Percentiles rank a stretch among this genome's conserved stretches.
Evolutionary conservation across 306 rosid genomes (phyloP).

Genomic region (Sindora glabra): DNA sequence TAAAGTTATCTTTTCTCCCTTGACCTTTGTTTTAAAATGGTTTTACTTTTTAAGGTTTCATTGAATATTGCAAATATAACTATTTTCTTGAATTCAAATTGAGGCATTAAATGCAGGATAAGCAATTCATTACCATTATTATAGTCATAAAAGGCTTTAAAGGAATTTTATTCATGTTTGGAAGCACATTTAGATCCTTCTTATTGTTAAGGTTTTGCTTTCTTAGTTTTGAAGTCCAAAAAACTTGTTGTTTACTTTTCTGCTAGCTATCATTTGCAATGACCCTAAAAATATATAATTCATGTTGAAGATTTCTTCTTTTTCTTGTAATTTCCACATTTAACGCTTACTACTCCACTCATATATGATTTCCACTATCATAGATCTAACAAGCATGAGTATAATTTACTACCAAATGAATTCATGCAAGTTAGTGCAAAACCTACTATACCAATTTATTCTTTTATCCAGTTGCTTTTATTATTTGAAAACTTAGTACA

Average conservation of each 20-base stretch:
- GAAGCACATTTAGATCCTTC: constrained; percentile 61
- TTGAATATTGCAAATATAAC: constrained; percentile 31
- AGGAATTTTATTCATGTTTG: constrained; percentile 72
- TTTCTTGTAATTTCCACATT: constrained; percentile 44
- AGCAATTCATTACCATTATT: constrained; percentile 40
- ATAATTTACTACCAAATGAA: constrained; percentile 38
- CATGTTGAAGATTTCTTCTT: too few species aligned
- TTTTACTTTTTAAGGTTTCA: background rate
- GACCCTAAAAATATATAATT: background rate
- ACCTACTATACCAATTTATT: background rate
- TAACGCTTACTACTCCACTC: constrained; percentile 55
- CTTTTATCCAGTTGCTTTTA: background rate
- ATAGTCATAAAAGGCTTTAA: constrained; percentile 66
- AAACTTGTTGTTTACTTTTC: background rate
- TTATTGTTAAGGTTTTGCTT: constrained; percentile 47
- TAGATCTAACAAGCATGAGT: constrained; percentile 26
- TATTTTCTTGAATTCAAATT: constrained; percentile 18
- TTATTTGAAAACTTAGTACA: background rate
- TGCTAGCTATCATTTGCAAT: background rate
- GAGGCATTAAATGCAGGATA: constrained; percentile 36
- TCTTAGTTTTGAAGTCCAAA: background rate
- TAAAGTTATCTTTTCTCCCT: constrained; percentile 23
- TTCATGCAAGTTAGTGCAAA: constrained; percentile 65
- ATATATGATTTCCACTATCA: constrained; percentile 78
- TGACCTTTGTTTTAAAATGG: background rate